Evolutionary conservation across 2,329 filamentous ascomycete species (phyloP), one percentile per base, ranked within the genome.

Genomic region (Orbilia blumenaviensis): DNA sequence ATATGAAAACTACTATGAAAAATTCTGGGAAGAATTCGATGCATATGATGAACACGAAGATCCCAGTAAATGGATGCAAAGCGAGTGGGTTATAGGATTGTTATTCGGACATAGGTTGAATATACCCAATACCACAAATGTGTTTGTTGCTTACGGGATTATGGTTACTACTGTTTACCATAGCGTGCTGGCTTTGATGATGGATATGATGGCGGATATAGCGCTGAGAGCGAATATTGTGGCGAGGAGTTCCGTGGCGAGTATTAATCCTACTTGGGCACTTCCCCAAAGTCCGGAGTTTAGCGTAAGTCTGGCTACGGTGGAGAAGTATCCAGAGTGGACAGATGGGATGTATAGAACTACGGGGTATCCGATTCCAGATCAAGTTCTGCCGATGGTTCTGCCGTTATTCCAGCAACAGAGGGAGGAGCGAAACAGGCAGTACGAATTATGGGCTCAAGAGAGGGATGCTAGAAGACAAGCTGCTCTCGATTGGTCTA

Each of bases 201-300:
- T 75, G 71, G 63, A 67, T 48, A 75, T 75, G 71, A 54, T 75
- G 29, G 62, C 71, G 14, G 63, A 68, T 34, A 62, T 75, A 21
- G 44, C 34, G 9, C 27, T 64, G 0, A 29, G 38, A n/a, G 63
- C 63, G 18, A 75, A 68, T 48, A 29, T 48, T 48, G 1, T 75
- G 42, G 62, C 62, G 0, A 48, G 27, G 8, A 25, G 42, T 2
- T 68, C 71, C 2, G n/a, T 67, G 2, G 41, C 29, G 2, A 41
- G 54, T 8, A 16, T 41, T 2, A 44, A 75, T 2, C 23, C 27
- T 2, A 14, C 34, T 25, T 75, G 54, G 54, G 71, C 38, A 16
- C n/a, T 75, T 29, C 71, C 62, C 3, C 9, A 18, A 7, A 16
- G n/a, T 2, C 42, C 29, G 6, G 25, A 36, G 16, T 44, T 68